These are phyloP conservation scores for Oenanthe sinensis DNA, from an alignment of 129 eudicot species.

Conservation along the genomic window DNA sequence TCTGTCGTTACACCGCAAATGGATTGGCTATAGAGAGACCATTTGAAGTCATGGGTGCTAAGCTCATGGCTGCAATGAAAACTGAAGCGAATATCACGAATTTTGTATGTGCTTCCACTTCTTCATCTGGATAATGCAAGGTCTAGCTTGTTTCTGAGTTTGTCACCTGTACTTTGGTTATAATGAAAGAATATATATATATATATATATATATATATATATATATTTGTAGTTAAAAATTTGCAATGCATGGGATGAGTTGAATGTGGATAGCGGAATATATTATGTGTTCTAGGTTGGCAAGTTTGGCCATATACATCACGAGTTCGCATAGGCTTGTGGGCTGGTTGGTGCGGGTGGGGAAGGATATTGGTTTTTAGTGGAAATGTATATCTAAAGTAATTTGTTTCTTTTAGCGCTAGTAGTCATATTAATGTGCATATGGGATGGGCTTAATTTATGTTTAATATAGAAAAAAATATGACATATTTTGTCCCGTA, in stretches of 20 bases:
- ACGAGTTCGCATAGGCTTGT: conserved; percentile 25
- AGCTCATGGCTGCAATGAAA: conserved; percentile 17
- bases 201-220: too few species aligned
- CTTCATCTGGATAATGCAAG: conserved; percentile 4
- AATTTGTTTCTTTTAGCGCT: too few species aligned
- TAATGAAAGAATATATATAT: too few species aligned
- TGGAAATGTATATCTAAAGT: background rate
- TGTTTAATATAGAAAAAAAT: too few species aligned
- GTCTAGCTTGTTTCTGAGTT: background rate
- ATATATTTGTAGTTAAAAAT: too few species aligned
- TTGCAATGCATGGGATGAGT: background rate
- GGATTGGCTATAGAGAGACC: background rate
- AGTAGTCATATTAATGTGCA: too few species aligned
- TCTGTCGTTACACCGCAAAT: conserved; percentile 26
- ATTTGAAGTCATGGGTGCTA: conserved; percentile 17
- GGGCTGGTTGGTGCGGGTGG: background rate
- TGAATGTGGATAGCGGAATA: background rate
- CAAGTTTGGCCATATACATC: conserved; percentile 30
- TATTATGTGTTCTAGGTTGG: conserved; percentile 14
- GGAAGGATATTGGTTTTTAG: background rate
- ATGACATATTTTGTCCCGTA: too few species aligned
- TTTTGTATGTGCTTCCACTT: conserved; percentile 36
- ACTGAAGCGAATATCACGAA: conserved; percentile 22
- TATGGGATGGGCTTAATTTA: too few species aligned
- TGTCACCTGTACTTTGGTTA: background rate